phyloP scores from a whole-genome alignment of 1,139 yeast genomes.

The Candida frijolesensis region DNA sequence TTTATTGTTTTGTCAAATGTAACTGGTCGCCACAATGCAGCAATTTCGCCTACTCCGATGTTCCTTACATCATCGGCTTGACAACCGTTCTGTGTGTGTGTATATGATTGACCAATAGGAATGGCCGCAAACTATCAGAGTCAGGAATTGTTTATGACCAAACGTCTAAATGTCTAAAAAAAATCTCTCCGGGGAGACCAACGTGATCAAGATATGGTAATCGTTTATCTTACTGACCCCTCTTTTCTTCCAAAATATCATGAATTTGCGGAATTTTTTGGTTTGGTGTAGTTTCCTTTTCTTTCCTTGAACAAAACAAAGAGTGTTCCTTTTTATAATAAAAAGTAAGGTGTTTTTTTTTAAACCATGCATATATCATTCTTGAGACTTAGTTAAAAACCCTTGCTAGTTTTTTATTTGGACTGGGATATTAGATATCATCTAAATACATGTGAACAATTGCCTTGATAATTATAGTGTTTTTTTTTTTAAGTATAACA shows the following conservation, averaged over 20 bases:
- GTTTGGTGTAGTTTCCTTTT: neutral
- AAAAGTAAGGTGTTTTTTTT: neutral
- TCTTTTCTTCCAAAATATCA: neutral
- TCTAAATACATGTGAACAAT: neutral
- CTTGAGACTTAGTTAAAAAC: neutral
- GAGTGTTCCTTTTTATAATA: neutral
- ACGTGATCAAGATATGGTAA: too few relatives aligned
- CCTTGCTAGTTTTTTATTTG: neutral
- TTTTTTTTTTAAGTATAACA: neutral
- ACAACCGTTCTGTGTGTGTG: neutral
- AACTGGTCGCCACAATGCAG: neutral
- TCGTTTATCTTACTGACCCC: neutral
- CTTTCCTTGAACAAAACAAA: neutral
- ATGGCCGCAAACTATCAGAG: neutral
- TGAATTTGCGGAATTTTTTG: neutral
- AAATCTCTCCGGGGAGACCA: too few relatives aligned
- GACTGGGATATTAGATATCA: neutral
- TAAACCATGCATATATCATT: neutral
- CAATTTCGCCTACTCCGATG: neutral
- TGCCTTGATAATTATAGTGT: neutral
- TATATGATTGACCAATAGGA: neutral
- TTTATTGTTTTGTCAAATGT: neutral
- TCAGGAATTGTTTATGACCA: neutral
- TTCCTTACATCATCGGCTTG: constrained; percentile 3
- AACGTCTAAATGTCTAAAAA: neutral